Conservation (phyloP, 108 stramenopile species). For the Skeletonema marinoi region DNA sequence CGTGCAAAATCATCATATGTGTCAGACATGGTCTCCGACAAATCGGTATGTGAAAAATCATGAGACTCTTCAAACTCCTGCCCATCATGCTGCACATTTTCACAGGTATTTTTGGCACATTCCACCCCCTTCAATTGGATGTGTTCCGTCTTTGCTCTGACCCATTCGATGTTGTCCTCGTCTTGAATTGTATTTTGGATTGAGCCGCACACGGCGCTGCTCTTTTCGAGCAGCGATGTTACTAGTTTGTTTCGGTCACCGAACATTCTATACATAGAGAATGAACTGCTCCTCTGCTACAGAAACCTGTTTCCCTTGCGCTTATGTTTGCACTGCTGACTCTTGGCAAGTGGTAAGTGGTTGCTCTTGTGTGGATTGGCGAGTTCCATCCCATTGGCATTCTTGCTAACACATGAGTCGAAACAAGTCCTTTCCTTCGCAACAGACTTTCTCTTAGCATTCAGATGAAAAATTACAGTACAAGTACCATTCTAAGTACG, state of each 20-base stretch:
- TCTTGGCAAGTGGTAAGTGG: no score
- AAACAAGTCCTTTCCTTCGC: no score
- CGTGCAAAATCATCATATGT: neutral
- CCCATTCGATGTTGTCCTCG: conserved; percentile 1
- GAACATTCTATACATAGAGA: neutral
- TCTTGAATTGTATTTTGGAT: conserved; percentile 1
- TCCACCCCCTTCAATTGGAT: neutral
- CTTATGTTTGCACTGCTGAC: no score
- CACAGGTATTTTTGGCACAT: neutral
- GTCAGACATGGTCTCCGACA: neutral
- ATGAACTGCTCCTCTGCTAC: neutral
- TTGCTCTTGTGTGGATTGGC: no score
- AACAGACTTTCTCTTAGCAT: no score
- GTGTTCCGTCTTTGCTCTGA: neutral
- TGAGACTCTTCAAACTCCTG: neutral
- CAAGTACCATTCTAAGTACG: no score
- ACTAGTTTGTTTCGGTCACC: neutral
- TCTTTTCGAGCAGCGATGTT: neutral
- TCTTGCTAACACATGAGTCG: no score
- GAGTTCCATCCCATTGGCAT: no score
- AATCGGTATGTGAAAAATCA: neutral
- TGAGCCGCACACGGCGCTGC: neutral
- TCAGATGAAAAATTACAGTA: no score
- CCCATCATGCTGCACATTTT: neutral
- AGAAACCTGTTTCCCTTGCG: no score